Evolutionary conservation across 1,284 basidiomycete species (phyloP).

Genomic region (Violaceomyces palustris): DNA sequence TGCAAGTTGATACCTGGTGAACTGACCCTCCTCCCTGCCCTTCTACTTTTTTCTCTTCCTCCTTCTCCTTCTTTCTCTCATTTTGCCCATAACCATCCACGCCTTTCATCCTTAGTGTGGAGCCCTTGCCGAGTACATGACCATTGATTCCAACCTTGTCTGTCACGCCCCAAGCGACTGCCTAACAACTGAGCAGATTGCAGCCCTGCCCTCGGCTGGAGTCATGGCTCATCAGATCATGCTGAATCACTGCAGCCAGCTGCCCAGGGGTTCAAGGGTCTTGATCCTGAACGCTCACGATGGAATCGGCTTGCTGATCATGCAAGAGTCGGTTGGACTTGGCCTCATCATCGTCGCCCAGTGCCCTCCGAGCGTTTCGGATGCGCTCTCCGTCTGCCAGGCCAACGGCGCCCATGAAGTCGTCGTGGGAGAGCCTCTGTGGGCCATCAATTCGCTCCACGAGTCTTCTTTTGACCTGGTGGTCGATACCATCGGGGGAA

Average conservation of each 20-base stretch:
- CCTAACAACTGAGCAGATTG: constrained; percentile 53
- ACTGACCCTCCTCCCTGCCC: no score
- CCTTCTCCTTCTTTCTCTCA: no score
- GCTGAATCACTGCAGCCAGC: constrained; percentile 49
- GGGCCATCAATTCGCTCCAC: constrained; percentile 53
- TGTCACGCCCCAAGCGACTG: constrained; percentile 53
- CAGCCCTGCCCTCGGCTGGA: constrained; percentile 53
- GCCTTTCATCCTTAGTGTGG: no score
- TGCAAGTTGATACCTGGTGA: no score
- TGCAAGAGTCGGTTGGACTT: constrained; percentile 52
- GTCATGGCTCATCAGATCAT: constrained; percentile 54
- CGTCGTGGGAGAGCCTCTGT: constrained; percentile 53
- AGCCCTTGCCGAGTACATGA: constrained; percentile 53
- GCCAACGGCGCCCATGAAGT: constrained; percentile 55
- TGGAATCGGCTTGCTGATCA: constrained; percentile 53
- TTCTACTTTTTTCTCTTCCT: no score
- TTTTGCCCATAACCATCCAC: no score
- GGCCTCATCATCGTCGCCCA: constrained; percentile 55
- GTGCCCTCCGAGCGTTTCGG: constrained; percentile 47
- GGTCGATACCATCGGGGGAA: constrained; percentile 49
- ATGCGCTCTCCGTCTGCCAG: constrained; percentile 50
- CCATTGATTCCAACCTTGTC: constrained; percentile 51
- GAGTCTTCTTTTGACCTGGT: constrained; percentile 54
- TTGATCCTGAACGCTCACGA: constrained; percentile 55
- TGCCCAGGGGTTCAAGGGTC: constrained; percentile 51